These are phyloP conservation scores for Ustilago trichophora DNA, from an alignment of 1,284 basidiomycete genomes.

Conservation along the genomic window DNA sequence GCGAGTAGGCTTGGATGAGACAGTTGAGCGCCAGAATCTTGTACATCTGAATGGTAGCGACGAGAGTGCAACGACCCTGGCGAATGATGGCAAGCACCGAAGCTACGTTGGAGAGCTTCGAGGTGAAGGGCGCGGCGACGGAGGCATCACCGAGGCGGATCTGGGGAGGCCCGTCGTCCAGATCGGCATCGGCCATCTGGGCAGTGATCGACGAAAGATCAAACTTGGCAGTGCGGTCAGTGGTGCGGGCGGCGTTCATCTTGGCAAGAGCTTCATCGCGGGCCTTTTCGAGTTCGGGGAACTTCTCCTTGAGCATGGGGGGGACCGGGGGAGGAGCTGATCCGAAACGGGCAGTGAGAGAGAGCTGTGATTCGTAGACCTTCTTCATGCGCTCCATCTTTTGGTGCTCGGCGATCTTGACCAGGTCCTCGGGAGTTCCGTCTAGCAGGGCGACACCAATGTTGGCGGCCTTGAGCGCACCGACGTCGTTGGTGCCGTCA, in stretches of 20 bases:
- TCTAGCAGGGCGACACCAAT: conserved; percentile 65
- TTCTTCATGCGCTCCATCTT: conserved; percentile 64
- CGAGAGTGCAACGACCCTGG: conserved; percentile 64
- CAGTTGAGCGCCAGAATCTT: conserved; percentile 66
- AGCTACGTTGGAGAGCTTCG: conserved; percentile 58
- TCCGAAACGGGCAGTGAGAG: conserved; percentile 53
- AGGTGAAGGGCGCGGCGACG: conserved; percentile 65
- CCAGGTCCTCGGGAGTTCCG: conserved; percentile 62
- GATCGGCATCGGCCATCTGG: conserved; percentile 59
- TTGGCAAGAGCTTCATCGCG: conserved; percentile 58
- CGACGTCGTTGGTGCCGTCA: conserved; percentile 66
- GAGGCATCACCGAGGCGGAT: conserved; percentile 64
- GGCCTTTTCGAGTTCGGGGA: conserved; percentile 63
- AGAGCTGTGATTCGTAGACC: conserved; percentile 64
- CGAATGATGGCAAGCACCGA: conserved; percentile 60
- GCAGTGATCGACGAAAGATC: conserved; percentile 60
- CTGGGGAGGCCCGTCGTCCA: conserved; percentile 66
- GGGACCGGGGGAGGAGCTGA: conserved; percentile 64
- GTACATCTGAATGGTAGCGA: conserved; percentile 66
- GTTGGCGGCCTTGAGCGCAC: conserved; percentile 65
- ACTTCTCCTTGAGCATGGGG: conserved; percentile 53
- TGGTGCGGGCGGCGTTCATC: conserved; percentile 47
- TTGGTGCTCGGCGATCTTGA: conserved; percentile 65
- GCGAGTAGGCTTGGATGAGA: conserved; percentile 63
- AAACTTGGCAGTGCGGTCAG: conserved; percentile 59